phyloP scores from a whole-genome alignment of 768 basidiomycete species.

The Leccinum ochraceum region DNA sequence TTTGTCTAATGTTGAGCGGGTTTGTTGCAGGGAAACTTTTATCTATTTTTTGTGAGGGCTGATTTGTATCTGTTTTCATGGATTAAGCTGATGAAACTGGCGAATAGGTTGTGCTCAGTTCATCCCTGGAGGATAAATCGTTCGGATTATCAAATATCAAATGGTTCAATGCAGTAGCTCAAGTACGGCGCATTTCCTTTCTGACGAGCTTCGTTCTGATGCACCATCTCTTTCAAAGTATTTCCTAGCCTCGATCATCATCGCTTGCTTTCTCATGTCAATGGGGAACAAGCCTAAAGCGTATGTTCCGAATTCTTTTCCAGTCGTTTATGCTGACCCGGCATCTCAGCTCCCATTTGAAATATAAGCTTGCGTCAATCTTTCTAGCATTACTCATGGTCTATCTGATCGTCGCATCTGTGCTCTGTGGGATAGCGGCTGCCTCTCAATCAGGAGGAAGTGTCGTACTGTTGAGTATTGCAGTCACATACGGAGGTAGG shows the following conservation, averaged over 20 bases:
- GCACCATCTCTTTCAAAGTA: constrained; percentile 48
- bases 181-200: constrained; percentile 44
- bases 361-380: constrained; percentile 80
- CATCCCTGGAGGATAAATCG: constrained; percentile 75
- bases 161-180: constrained; percentile 73
- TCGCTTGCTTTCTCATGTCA: constrained; percentile 90
- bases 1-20: neutral
- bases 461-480: constrained; percentile 80
- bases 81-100: constrained; percentile 3
- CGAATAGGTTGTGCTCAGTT: constrained; percentile 78
- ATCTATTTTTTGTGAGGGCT: constrained; percentile 81
- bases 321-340: constrained; percentile 6
- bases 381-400: constrained; percentile 76
- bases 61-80: neutral
- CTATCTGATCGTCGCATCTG: constrained; percentile 82
- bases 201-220: constrained; percentile 6
- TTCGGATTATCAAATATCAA: constrained; percentile 66
- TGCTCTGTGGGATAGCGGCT: constrained; percentile 78
- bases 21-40: constrained; percentile 80
- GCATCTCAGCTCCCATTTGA: constrained; percentile 36
- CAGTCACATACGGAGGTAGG: constrained; percentile 81
- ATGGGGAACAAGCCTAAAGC: constrained; percentile 95
- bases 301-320: constrained; percentile 38
- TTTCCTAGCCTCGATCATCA: constrained; percentile 77
- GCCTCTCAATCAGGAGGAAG: constrained; percentile 63